Percentiles rank a stretch among this genome's conserved stretches.
phyloP scores from a whole-genome alignment of 2,329 filamentous ascomycete genomes.

The Proliferodiscus dingleyae region DNA sequence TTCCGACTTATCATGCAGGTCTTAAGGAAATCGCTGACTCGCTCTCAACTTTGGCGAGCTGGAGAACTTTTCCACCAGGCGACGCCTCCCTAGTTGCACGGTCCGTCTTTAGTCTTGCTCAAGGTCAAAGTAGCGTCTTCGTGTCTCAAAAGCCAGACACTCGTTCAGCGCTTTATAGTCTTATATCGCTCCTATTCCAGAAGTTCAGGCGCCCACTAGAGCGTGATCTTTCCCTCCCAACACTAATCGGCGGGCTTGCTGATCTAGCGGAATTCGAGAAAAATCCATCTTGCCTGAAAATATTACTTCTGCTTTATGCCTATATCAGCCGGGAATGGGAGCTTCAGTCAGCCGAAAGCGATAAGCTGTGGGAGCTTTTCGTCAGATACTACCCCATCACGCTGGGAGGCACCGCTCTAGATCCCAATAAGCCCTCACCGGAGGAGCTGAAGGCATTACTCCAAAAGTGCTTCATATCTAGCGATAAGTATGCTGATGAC shows the following conservation, averaged over 20 bases:
- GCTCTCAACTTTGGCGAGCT: conserved; percentile 12
- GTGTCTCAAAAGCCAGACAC: conserved; percentile 18
- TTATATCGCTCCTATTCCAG: conserved; percentile 19
- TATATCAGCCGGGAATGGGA: conserved; percentile 20
- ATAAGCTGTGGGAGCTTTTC: conserved; percentile 25
- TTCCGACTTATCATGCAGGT: conserved; percentile 19
- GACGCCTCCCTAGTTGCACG: conserved; percentile 15
- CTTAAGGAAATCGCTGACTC: conserved; percentile 16
- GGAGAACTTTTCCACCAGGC: conserved; percentile 14
- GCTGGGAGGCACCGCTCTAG: conserved; percentile 12
- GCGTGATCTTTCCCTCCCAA: conserved; percentile 12
- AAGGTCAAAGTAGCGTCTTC: conserved; percentile 9
- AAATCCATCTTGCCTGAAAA: conserved; percentile 22
- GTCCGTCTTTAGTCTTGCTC: conserved; percentile 17
- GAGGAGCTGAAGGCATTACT: conserved; percentile 22
- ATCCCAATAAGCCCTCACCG: conserved; percentile 14
- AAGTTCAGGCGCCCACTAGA: conserved; percentile 13
- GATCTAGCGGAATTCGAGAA: conserved; percentile 26
- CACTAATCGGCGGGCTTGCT: conserved; percentile 22
- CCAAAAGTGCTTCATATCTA: conserved; percentile 25
- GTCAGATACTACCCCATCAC: conserved; percentile 29
- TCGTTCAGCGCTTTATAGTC: conserved; percentile 17
- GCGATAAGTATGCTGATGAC: conserved; percentile 21
- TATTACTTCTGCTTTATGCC: conserved; percentile 24
- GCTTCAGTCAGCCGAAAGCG: conserved; percentile 8